These are phyloP conservation scores for Hyphochytrium catenoides DNA, from an alignment of 352 stramenopile genomes.

Conservation along the genomic window DNA sequence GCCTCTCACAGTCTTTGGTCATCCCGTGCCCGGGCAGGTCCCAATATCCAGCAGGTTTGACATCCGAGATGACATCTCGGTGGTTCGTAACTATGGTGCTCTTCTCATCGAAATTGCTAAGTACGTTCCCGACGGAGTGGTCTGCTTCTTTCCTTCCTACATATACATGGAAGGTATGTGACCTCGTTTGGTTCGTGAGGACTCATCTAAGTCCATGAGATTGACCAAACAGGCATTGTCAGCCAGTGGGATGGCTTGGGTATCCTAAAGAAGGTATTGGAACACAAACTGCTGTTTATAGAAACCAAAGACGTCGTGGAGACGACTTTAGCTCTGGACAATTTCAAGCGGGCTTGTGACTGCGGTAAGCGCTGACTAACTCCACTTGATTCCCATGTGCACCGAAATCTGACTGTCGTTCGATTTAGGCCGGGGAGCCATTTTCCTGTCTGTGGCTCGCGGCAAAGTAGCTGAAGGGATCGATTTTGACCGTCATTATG, in stretches of 20 bases:
- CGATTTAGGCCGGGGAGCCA: slow-evolving; percentile 76
- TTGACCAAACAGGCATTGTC: too few species aligned
- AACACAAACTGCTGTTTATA: slow-evolving; percentile 96
- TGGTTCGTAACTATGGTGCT: slow-evolving; percentile 88
- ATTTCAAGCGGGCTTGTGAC: slow-evolving; percentile 93
- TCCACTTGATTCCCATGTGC: too few species aligned
- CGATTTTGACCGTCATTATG: slow-evolving; percentile 98
- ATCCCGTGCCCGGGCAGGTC: slow-evolving; percentile 10
- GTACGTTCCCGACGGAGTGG: slow-evolving; percentile 88
- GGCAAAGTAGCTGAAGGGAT: slow-evolving; percentile 98
- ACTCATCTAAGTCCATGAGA: too few species aligned
- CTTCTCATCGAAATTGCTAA: slow-evolving; percentile 81
- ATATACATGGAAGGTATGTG: slow-evolving; percentile 99
- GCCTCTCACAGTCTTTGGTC: slow-evolving; percentile 2
- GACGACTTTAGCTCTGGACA: slow-evolving; percentile 93
- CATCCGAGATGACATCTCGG: slow-evolving; percentile 47
- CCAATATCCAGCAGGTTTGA: slow-evolving; percentile 86
- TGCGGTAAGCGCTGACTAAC: too few species aligned
- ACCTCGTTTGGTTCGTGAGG: too few species aligned
- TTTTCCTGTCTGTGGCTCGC: slow-evolving; percentile 95
- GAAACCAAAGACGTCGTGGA: slow-evolving; percentile 99
- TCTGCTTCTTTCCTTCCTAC: slow-evolving; percentile 98
- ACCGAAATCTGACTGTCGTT: too few species aligned
- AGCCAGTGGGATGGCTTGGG: slow-evolving; percentile 77
- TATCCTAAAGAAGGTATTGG: slow-evolving; percentile 75